Conservation (phyloP, 352 stramenopile species). For the Pythium oligandrum region DNA sequence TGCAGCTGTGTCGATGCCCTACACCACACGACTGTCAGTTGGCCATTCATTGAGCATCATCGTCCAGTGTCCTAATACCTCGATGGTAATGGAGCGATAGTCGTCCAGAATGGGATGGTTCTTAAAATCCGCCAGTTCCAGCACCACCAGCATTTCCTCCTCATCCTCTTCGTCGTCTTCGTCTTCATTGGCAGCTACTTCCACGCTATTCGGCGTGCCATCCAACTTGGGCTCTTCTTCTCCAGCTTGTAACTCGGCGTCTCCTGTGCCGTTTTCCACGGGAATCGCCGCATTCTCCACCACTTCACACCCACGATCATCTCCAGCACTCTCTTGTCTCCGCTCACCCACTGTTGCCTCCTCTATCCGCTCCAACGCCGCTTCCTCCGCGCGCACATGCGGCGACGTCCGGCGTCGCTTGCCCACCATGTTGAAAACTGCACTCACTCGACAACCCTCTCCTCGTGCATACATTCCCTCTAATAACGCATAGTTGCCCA, state of each 20-base stretch:
- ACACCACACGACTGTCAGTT: neutral
- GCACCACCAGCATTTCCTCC: slow-evolving; percentile 63
- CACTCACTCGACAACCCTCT: slow-evolving; percentile 5
- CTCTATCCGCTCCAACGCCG: no score
- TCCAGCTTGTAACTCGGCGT: no score
- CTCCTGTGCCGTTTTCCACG: no score
- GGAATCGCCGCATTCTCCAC: no score
- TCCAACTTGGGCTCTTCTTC: neutral
- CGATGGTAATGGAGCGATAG: slow-evolving; percentile 51
- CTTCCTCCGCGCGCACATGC: no score
- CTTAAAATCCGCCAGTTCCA: slow-evolving; percentile 79
- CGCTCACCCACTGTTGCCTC: no score
- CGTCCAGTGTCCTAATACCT: slow-evolving; percentile 25
- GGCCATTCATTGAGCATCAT: neutral
- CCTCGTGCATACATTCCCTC: slow-evolving; percentile 8
- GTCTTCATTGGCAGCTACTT: neutral
- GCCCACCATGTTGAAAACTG: no score
- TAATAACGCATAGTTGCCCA: slow-evolving; percentile 13
- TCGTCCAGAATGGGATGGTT: slow-evolving; percentile 76
- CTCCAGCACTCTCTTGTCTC: no score
- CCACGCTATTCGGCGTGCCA: neutral
- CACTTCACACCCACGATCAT: no score
- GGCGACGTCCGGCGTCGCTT: no score
- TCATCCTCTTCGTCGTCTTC: slow-evolving; percentile 42
- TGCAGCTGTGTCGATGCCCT: slow-evolving; percentile 68